Evolutionary conservation across 352 stramenopile species (phyloP).

Genomic region (Globisporangium heterothallicum): DNA sequence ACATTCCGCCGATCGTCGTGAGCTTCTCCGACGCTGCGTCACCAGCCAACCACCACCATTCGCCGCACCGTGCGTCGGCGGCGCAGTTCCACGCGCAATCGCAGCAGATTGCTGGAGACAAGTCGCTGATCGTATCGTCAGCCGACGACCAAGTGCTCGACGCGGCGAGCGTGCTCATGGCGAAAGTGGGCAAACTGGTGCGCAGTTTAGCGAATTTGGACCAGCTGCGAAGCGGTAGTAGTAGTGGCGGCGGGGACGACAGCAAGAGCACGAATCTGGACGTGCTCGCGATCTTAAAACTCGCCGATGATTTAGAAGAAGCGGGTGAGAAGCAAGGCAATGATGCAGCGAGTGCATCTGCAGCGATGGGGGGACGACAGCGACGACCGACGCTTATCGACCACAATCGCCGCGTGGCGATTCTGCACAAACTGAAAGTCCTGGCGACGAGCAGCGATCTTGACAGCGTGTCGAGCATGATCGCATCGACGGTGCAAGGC

Average conservation of each 20-base stretch:
- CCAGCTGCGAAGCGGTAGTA: slow-evolving; percentile 17
- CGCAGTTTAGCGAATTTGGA: slow-evolving; percentile 43
- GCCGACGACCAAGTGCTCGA: slow-evolving; percentile 21
- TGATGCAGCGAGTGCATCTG: neutral
- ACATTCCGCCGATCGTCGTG: slow-evolving; percentile 8
- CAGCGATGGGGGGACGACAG: neutral
- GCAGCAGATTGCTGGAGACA: neutral
- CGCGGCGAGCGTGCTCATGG: slow-evolving; percentile 35
- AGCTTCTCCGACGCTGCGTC: neutral
- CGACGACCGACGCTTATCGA: slow-evolving; percentile 9
- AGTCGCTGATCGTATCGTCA: neutral
- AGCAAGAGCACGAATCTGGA: slow-evolving; percentile 22
- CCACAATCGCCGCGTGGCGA: slow-evolving; percentile 12
- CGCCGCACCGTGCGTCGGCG: neutral
- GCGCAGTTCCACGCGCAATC: neutral
- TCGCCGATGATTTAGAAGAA: slow-evolving; percentile 59
- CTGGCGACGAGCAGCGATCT: slow-evolving; percentile 15
- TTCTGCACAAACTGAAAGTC: slow-evolving; percentile 15
- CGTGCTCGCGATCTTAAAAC: slow-evolving; percentile 40
- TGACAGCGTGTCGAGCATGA: slow-evolving; percentile 13
- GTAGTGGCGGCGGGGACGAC: neutral
- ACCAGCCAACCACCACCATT: neutral
- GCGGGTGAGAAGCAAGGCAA: slow-evolving; percentile 9
- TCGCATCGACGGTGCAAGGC: slow-evolving; percentile 20
- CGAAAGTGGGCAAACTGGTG: slow-evolving; percentile 57